Evolutionary conservation across 352 stramenopile species (phyloP).

Genomic region (Globisporangium acanthophoron): DNA sequence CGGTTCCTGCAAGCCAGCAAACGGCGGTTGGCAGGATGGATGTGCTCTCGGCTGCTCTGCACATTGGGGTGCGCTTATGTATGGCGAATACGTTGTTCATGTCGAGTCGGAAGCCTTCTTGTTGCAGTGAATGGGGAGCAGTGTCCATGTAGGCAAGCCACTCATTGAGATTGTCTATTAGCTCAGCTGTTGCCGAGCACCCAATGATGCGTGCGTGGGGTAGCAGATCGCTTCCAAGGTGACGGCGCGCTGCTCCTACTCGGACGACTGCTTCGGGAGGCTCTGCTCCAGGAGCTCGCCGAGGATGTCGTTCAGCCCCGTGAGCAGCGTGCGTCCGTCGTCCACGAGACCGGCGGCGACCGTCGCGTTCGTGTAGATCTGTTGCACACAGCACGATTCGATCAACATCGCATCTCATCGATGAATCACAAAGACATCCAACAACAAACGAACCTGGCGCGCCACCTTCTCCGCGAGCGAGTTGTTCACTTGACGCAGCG

Average conservation of each 20-base stretch:
- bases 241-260: slow-evolving; percentile 13
- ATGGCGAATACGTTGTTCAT: background rate
- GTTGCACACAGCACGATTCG: slow-evolving; percentile 37
- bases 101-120: background rate
- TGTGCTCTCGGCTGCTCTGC: background rate
- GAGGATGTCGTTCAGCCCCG: slow-evolving; percentile 95
- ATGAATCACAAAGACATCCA: too few relatives aligned
- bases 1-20: background rate
- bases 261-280: slow-evolving; percentile 36
- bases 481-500: slow-evolving; percentile 77
- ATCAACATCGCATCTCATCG: background rate
- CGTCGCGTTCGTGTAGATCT: slow-evolving; percentile 98
- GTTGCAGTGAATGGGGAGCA: background rate
- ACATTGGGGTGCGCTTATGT: background rate
- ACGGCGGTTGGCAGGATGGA: background rate
- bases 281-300: slow-evolving; percentile 75
- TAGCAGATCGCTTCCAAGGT: background rate
- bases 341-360: slow-evolving; percentile 98
- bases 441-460: slow-evolving; percentile 40
- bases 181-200: background rate
- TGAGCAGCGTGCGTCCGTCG: slow-evolving; percentile 96
- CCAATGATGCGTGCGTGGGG: background rate
- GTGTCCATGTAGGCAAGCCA: background rate
- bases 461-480: slow-evolving; percentile 84
- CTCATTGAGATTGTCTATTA: slow-evolving; percentile 1